These are phyloP conservation scores for Dictyostelium brefeldianum DNA, from an alignment of 78 protist genomes.

Conservation along the genomic window DNA sequence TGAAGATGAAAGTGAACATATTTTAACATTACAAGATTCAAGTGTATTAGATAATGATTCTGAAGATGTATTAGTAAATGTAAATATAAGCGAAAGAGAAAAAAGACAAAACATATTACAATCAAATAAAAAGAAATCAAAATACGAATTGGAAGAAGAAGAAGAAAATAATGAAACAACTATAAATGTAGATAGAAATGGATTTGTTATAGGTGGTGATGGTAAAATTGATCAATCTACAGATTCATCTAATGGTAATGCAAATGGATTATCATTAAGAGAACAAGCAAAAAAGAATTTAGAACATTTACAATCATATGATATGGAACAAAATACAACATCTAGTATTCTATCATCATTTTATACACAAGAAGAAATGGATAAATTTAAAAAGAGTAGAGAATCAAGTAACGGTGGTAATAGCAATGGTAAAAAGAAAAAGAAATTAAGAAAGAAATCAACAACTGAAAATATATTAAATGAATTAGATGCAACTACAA, in stretches of 20 bases:
- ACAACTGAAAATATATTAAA: not conserved
- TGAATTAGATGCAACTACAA: slow-evolving; percentile 64
- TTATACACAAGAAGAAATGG: slow-evolving; percentile 71
- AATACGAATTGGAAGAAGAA: slow-evolving; percentile 60
- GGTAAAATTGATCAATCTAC: not conserved
- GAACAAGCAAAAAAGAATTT: slow-evolving; percentile 53
- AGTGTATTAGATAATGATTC: slow-evolving; percentile 58
- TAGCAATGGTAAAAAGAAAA: not conserved
- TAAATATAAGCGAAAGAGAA: slow-evolving; percentile 27
- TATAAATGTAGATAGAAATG: slow-evolving; percentile 18
- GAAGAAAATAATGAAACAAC: not conserved
- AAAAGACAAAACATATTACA: slow-evolving; percentile 21
- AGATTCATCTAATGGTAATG: not conserved
- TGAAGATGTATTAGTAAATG: slow-evolving; percentile 19
- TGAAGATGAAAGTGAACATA: slow-evolving; percentile 56
- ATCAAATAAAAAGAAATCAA: slow-evolving; percentile 21
- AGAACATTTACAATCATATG: not conserved
- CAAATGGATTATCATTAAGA: not conserved
- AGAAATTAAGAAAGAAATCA: slow-evolving; percentile 16
- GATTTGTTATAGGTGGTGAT: slow-evolving; percentile 8
- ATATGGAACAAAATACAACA: not conserved
- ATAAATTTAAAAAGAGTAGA: slow-evolving; percentile 18
- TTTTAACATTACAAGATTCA: slow-evolving; percentile 55
- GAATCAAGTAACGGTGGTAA: not conserved
- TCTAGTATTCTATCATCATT: slow-evolving; percentile 39